Percentiles rank a stretch among this genome's conserved stretches.
phyloP scores from a whole-genome alignment of 108 stramenopile species.

The Skeletonema marinoi region DNA sequence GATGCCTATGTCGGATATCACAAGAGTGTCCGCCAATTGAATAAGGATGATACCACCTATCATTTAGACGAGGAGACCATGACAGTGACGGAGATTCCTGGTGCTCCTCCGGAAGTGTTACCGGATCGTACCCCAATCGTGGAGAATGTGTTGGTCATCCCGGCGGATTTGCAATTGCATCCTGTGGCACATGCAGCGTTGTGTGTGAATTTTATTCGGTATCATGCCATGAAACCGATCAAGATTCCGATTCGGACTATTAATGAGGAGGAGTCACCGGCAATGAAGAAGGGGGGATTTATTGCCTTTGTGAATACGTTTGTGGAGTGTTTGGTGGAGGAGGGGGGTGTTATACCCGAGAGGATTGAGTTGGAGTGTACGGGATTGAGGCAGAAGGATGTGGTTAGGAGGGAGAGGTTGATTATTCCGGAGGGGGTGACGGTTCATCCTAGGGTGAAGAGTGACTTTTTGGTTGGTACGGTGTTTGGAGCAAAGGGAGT shows the following conservation, averaged over 20 bases:
- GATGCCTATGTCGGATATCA: constrained; percentile 67
- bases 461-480: constrained; percentile 61
- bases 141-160: constrained; percentile 54
- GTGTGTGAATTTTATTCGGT: constrained; percentile 79
- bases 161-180: constrained; percentile 72
- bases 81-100: constrained; percentile 14
- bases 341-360: constrained; percentile 71
- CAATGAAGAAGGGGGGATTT: constrained; percentile 83
- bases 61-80: constrained; percentile 21
- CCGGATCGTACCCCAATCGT: constrained; percentile 15
- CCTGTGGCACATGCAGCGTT: constrained; percentile 71
- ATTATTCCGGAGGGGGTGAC: constrained; percentile 77
- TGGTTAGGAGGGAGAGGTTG: constrained; percentile 72
- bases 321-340: constrained; percentile 74
- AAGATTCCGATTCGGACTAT: constrained; percentile 64
- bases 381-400: constrained; percentile 69
- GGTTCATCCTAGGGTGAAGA: constrained; percentile 45
- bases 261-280: constrained; percentile 81
- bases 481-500: constrained; percentile 62
- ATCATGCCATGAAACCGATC: constrained; percentile 74
- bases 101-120: neutral
- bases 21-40: constrained; percentile 3
- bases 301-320: constrained; percentile 68
- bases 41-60: constrained; percentile 6
- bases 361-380: constrained; percentile 76